Conservation (phyloP, 305 asterid species). For the Salvia sclarea region DNA sequence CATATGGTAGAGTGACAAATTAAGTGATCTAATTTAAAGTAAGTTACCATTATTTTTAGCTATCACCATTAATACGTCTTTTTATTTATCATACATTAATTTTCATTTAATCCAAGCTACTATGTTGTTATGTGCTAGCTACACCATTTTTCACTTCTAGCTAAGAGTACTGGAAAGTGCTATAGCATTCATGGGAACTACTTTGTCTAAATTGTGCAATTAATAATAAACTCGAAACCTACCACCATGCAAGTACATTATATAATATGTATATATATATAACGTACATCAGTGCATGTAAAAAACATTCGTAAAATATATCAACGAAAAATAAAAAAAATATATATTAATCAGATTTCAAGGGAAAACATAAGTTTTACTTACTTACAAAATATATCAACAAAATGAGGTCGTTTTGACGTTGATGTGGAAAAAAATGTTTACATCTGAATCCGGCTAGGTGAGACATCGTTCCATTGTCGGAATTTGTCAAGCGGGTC, state of each 20-base stretch:
- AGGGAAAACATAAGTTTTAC: not conserved
- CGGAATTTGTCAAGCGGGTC: too few relatives aligned
- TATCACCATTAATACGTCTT: not conserved
- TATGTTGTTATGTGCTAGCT: too few relatives aligned
- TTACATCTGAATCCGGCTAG: too few relatives aligned
- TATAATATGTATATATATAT: too few relatives aligned
- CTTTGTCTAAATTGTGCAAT: not conserved
- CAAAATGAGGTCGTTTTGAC: too few relatives aligned
- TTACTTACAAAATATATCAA: too few relatives aligned
- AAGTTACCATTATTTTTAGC: not conserved
- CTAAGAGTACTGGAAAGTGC: not conserved
- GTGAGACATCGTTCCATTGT: too few relatives aligned
- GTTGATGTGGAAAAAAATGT: too few relatives aligned
- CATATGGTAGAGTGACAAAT: not conserved
- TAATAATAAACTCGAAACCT: not conserved
- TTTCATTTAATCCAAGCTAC: not conserved
- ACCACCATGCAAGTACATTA: not conserved
- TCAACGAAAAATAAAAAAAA: too few relatives aligned
- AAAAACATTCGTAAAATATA: too few relatives aligned
- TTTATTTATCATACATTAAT: not conserved
- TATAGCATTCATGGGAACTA: not conserved
- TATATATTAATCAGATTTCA: too few relatives aligned
- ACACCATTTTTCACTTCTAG: not conserved
- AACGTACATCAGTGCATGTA: not conserved
- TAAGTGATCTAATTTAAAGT: not conserved